phyloP scores from a whole-genome alignment of 495 filamentous ascomycete species.

The Bacidia rubella region DNA sequence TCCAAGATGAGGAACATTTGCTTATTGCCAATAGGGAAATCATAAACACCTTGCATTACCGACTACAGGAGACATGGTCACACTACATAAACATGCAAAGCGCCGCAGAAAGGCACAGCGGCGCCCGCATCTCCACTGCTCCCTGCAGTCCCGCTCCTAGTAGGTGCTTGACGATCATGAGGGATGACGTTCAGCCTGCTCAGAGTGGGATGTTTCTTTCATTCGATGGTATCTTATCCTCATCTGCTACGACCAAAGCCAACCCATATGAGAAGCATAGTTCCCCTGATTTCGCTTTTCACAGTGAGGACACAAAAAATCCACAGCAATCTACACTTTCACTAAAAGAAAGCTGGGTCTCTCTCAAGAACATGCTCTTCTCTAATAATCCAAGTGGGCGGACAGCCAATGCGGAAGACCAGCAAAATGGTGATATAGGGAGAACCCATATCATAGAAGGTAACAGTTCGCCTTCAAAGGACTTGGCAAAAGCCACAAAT shows the following conservation, averaged over 20 bases:
- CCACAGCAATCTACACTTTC: slow-evolving; percentile 2
- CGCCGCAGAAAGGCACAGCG: slow-evolving; percentile 39
- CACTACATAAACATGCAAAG: slow-evolving; percentile 66
- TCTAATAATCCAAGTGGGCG: slow-evolving; percentile 23
- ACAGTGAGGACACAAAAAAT: slow-evolving; percentile 9
- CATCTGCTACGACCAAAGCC: slow-evolving; percentile 27
- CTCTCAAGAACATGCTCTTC: slow-evolving; percentile 54
- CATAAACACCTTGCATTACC: slow-evolving; percentile 52
- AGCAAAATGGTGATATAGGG: neutral
- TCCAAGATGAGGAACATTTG: neutral
- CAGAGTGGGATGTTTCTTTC: slow-evolving; percentile 49
- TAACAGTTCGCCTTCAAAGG: neutral
- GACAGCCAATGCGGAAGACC: too few species aligned
- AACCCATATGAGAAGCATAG: slow-evolving; percentile 28
- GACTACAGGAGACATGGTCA: slow-evolving; percentile 62
- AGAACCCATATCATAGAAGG: neutral
- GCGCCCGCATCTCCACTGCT: slow-evolving; percentile 55
- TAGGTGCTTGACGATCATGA: slow-evolving; percentile 80
- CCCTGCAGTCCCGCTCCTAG: slow-evolving; percentile 84
- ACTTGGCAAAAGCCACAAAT: neutral
- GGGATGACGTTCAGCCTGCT: slow-evolving; percentile 56
- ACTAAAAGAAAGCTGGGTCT: slow-evolving; percentile 52
- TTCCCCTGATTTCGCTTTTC: slow-evolving; percentile 22
- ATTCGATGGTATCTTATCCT: slow-evolving; percentile 47
- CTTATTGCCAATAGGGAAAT: slow-evolving; percentile 32